Percentiles rank a stretch among this genome's conserved stretches.
Evolutionary conservation across 768 basidiomycete genomes (phyloP).

Genomic region (Leccinum rimulosum): DNA sequence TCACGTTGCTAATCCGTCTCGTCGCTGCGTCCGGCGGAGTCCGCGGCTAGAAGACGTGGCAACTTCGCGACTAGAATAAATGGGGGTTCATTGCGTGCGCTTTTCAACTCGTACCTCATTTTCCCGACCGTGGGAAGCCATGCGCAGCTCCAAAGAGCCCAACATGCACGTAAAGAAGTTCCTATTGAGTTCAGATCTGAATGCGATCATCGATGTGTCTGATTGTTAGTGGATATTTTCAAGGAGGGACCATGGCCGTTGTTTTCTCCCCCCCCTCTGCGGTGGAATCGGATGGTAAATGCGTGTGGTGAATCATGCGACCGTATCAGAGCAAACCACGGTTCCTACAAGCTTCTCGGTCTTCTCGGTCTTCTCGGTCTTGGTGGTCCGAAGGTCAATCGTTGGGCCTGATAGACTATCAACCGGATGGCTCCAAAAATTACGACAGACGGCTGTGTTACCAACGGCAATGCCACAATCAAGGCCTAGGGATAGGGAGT

Average conservation of each 20-base stretch:
- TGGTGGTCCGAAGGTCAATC: conserved; percentile 8
- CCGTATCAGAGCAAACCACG: background rate
- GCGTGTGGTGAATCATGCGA: conserved; percentile 8
- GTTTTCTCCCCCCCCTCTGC: conserved; percentile 1
- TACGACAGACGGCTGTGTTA: conserved; percentile 1
- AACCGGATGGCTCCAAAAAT: background rate
- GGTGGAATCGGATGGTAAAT: conserved; percentile 2
- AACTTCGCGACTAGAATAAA: background rate
- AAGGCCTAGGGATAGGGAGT: background rate
- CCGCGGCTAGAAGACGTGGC: conserved; percentile 8
- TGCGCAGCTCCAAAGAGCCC: background rate
- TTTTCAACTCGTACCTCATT: background rate
- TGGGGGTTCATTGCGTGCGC: conserved; percentile 2
- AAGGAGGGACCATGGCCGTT: background rate
- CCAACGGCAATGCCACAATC: conserved; percentile 14
- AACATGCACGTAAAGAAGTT: background rate
- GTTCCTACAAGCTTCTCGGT: background rate
- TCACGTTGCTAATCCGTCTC: background rate
- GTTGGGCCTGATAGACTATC: background rate
- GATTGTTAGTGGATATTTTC: background rate
- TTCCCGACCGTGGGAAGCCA: background rate
- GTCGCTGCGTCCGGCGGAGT: background rate
- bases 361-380: conserved; percentile 6
- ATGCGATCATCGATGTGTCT: background rate
- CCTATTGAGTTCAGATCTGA: conserved; percentile 2